A percentile compares a stretch with the other conserved stretches of the same genome.
These are phyloP conservation scores for Vanderwaltozyma verrucispora DNA, from an alignment of 805 yeast species.

Conservation along the genomic window DNA sequence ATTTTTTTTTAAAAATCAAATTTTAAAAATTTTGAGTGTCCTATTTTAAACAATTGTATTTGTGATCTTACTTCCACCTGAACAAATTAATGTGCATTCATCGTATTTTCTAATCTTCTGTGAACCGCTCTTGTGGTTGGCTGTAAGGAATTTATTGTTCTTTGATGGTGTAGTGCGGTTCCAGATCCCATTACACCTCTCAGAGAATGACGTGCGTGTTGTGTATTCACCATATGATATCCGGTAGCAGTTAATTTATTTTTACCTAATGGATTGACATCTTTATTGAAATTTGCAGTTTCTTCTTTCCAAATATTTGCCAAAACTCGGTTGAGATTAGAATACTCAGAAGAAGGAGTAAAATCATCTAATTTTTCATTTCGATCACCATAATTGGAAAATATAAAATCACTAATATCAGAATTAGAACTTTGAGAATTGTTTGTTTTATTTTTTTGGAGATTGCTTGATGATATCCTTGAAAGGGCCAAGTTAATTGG, in stretches of 20 bases:
- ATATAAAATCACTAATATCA: background rate
- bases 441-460: slow-evolving; percentile 3
- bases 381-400: background rate
- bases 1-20: too few relatives aligned
- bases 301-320: slow-evolving; percentile 26
- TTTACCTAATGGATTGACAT: slow-evolving; percentile 16
- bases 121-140: slow-evolving; percentile 36
- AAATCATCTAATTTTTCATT: slow-evolving; percentile 3
- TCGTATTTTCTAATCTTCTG: slow-evolving; percentile 22
- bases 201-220: slow-evolving; percentile 10
- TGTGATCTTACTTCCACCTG: too few relatives aligned
- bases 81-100: background rate
- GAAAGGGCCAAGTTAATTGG: slow-evolving; percentile 58
- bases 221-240: slow-evolving; percentile 1
- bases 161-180: slow-evolving; percentile 17
- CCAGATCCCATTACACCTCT: slow-evolving; percentile 10
- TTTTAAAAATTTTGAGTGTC: too few relatives aligned
- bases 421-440: background rate
- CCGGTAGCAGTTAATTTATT: slow-evolving; percentile 2
- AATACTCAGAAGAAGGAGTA: slow-evolving; percentile 11
- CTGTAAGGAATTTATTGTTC: slow-evolving; percentile 22
- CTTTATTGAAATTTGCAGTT: slow-evolving; percentile 17
- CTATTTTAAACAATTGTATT: too few relatives aligned
- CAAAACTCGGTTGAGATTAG: slow-evolving; percentile 19
- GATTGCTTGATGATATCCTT: slow-evolving; percentile 31